Evolutionary conservation across 345 rosid species (phyloP).

Genomic region (Gossypioides kirkii): DNA sequence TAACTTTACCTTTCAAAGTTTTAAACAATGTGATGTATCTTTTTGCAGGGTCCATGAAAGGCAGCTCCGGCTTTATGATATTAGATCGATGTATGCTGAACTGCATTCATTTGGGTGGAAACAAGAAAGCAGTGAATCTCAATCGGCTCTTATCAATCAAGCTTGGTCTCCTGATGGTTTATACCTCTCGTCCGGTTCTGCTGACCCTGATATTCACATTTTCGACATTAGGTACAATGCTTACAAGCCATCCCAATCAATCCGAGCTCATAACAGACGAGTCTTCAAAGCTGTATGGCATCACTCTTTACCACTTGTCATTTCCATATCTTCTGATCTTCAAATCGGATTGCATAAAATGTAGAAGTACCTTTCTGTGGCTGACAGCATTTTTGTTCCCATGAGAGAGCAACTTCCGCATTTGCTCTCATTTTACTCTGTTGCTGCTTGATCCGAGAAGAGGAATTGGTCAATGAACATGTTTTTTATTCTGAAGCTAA

Average conservation of each 20-base stretch:
- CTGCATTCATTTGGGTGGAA: slow-evolving; percentile 88
- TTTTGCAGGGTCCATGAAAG: slow-evolving; percentile 61
- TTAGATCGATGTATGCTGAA: slow-evolving; percentile 68
- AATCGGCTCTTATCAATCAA: slow-evolving; percentile 87
- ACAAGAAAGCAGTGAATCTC: slow-evolving; percentile 92
- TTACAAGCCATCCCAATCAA: slow-evolving; percentile 69
- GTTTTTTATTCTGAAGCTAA: not conserved
- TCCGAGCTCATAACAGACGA: slow-evolving; percentile 77
- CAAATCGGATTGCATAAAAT: slow-evolving; percentile 76
- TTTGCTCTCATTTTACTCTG: not conserved
- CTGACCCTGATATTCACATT: slow-evolving; percentile 78
- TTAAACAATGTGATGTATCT: not conserved
- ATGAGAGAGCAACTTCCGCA: not conserved
- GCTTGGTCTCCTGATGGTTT: slow-evolving; percentile 94
- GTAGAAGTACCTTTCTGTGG: not conserved
- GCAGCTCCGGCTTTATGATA: slow-evolving; percentile 78
- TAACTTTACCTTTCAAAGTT: not conserved
- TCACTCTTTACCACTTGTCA: slow-evolving; percentile 56
- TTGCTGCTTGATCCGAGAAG: not conserved
- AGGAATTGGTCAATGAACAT: not conserved
- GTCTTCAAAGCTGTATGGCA: slow-evolving; percentile 93
- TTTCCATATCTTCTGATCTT: slow-evolving; percentile 86
- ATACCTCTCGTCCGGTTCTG: slow-evolving; percentile 76
- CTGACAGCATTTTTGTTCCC: not conserved
- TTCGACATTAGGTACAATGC: slow-evolving; percentile 85